Percentiles rank a stretch among this genome's conserved stretches.
These are phyloP conservation scores for Malus asiatica DNA, from an alignment of 306 rosid genomes.

Conservation along the genomic window DNA sequence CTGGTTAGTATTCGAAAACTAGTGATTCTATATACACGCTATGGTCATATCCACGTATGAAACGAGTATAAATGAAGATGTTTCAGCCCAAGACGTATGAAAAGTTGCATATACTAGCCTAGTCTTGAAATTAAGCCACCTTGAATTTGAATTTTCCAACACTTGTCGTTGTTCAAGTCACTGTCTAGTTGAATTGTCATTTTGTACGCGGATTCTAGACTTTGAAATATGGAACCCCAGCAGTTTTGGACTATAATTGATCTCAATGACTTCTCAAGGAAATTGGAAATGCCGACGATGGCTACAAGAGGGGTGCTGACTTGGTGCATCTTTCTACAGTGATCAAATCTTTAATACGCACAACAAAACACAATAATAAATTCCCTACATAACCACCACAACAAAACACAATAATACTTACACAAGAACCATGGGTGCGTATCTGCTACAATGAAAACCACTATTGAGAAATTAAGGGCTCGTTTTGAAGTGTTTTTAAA, in stretches of 20 bases:
- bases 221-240: neutral
- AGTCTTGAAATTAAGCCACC: neutral
- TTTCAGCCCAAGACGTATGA: too few species aligned
- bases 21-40: too few species aligned
- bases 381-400: neutral
- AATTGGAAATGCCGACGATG: neutral
- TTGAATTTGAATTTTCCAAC: neutral
- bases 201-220: neutral
- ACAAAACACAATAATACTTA: neutral
- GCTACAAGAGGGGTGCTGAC: neutral
- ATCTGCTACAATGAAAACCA: neutral
- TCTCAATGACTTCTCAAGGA: too few species aligned
- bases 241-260: too few species aligned
- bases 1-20: too few species aligned
- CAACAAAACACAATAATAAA: neutral
- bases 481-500: too few species aligned
- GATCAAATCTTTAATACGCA: neutral
- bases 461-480: too few species aligned
- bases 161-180: neutral
- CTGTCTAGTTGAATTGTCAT: neutral
- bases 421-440: neutral
- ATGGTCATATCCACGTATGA: too few species aligned
- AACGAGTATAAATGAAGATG: too few species aligned
- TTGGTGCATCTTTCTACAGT: neutral
- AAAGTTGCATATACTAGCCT: neutral